Base-by-base conservation (phyloP, 2,329 filamentous ascomycete species). In the Neocucurbitaria cava region DNA sequence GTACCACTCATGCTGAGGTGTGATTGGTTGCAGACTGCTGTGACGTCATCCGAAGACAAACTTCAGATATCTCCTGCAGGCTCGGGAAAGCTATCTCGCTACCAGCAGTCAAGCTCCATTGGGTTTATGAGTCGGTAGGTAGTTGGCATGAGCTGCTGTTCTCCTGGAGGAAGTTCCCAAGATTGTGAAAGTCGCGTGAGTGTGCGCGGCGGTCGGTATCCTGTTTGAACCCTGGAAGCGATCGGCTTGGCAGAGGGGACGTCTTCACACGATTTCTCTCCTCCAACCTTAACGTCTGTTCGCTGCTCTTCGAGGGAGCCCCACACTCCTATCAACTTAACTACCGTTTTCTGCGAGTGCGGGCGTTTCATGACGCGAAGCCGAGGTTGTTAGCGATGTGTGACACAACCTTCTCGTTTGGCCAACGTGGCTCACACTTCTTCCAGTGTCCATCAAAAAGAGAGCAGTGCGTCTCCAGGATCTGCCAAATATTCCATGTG, bases 351-450 rank as follows among this genome's bases (percentile, higher is more conserved):
- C 44, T 35, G 46, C 35, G 33, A 42, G 33, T 53, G 31, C 39
- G 43, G 18, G 18, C 33, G 26, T 49, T 55, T 47, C 44, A 43
- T 33, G 46, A 46, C 56, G 50, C 49, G 39, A 49, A 40, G 35
- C 47, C 33, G 28, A 35, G 39, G 43, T 35, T 33, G n/a, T 20
- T 9, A 33, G 23, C 36, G 40, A 74, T 73, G 71, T 71, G 70
- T 56, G 69, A 75, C 45, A 54, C 69, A 23, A 71, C 64, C 3
- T 70, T 73, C 45, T 56, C 72, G 13, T 72, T 75, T 51, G 70
- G 72, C 43, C 72, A 75, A 50, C 62, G 69, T n/a, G 72, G 72
- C 28, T 65, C 61, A 56, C 70, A 74, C 48, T 73, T 66, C 58
- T 69, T 73, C 33, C 69, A 73, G 50, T 69, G 70, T 51, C 56